Evolutionary conservation across 345 rosid genomes (phyloP).

Genomic region (Tarenaya hassleriana): DNA sequence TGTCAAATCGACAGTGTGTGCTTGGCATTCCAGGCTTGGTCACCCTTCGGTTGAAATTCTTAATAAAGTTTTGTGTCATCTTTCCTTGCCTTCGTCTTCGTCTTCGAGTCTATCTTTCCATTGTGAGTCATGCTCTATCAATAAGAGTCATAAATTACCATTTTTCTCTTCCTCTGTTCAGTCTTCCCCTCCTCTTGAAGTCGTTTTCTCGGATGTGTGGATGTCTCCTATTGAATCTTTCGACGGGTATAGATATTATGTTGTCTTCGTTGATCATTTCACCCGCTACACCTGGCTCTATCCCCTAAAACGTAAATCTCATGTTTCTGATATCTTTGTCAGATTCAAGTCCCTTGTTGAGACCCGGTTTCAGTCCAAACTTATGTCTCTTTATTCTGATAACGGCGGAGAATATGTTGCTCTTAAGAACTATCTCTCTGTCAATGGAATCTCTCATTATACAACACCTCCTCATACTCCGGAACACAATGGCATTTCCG

Average conservation of each 20-base stretch:
- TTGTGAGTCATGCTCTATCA: no score
- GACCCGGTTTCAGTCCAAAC: no score
- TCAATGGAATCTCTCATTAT: not conserved
- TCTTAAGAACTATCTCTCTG: not conserved
- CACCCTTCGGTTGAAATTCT: no score
- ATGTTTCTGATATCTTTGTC: not conserved
- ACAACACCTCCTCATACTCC: not conserved
- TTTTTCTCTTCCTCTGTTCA: not conserved
- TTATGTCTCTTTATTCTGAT: no score
- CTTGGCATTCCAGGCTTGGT: no score
- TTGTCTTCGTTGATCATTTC: not conserved
- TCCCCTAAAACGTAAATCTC: not conserved
- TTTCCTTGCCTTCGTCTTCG: no score
- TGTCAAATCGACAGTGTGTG: no score
- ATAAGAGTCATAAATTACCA: not conserved
- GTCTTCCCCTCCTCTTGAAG: not conserved
- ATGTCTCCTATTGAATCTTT: not conserved
- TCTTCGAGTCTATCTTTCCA: no score
- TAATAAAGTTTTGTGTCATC: no score
- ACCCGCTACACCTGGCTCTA: not conserved
- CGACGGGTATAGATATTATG: not conserved
- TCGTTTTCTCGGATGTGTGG: not conserved
- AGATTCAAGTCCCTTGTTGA: no score
- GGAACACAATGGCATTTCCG: slow-evolving; percentile 1
- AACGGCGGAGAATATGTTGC: no score